Base-by-base conservation (phyloP, 805 yeast species). In the Candida sithepensis region DNA sequence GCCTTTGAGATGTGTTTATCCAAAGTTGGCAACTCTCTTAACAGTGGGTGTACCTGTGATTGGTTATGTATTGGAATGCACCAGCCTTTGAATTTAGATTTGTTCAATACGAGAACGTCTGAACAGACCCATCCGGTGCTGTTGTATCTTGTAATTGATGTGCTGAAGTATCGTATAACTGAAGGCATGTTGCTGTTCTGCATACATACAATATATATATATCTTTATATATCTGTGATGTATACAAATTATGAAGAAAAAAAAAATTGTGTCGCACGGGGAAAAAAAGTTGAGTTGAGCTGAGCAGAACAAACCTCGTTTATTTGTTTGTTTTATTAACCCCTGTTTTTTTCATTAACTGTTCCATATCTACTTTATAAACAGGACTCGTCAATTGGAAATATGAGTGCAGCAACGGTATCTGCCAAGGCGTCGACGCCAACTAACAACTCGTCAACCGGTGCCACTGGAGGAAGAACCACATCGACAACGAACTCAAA, bases 21-120 rank as follows among this genome's bases (percentile, higher is more conserved):
- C 4, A 68, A 58, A 1, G 48, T 44, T 8, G 74, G 52, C 12
- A 87, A 67, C 24, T 71, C 65, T 13, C 65, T 52, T 4, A 86
- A 53, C 1, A 78, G 57, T n/a, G n/a, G n/a, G n/a, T n/a, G n/a
- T n/a, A 0, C 24, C 39, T 1, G 73, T 65, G 0, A 86, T 72
- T 2, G 61, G 19, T 68, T 57, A 0, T 46, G 41, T 0, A 85
- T 52, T 0, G 62, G 54, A 1, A 75, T 72, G 46, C 80, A 75
- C 52, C 85, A 74, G 1, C 82, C 92, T 60, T 82, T 84, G 56
- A 87, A 87, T 48, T 74, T 75, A 2, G 92, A 85, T 53, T 82
- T 84, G 32, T 78, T 71, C 49, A 82, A 79, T 0, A 61, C 59
- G 4, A 74, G 49, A 0, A 70, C 48, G 4, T 65, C 64, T 0